Percentiles rank a stretch among this genome's conserved stretches.
These are phyloP conservation scores for Arthrobotrys entomopaga DNA, from an alignment of 2,329 filamentous ascomycete species.

Conservation along the genomic window DNA sequence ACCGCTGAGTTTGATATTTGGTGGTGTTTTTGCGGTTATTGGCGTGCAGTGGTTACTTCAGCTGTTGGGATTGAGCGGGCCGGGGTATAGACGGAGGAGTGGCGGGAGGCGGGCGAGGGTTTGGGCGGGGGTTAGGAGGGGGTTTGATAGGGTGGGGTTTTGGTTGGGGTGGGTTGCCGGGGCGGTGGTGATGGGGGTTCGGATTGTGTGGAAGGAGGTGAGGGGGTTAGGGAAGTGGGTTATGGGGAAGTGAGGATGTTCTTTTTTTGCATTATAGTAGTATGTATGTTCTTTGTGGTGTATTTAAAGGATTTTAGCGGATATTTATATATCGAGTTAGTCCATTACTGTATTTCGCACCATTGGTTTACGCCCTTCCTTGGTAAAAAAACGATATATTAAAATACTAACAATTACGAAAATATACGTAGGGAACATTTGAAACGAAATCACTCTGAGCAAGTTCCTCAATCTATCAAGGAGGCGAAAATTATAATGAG, in stretches of 20 bases:
- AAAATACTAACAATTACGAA: too few species aligned
- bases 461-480: too few species aligned
- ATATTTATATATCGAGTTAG: too few species aligned
- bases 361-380: too few species aligned
- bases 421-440: too few species aligned
- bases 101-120: background rate
- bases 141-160: background rate
- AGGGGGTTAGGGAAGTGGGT: background rate
- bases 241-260: background rate
- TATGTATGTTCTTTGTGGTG: background rate
- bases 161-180: background rate
- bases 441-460: too few species aligned
- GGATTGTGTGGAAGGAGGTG: background rate
- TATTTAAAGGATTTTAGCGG: too few species aligned
- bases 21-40: conserved; percentile 13
- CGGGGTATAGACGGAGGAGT: background rate
- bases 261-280: background rate
- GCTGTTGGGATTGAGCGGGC: conserved; percentile 1
- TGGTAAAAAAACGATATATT: too few species aligned
- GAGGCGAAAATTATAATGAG: too few species aligned
- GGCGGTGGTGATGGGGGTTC: background rate
- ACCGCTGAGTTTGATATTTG: conserved; percentile 46
- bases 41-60: conserved; percentile 29
- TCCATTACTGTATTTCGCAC: too few species aligned
- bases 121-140: background rate